phyloP scores from a whole-genome alignment of 2,329 filamentous ascomycete species.

The Verticillium nubilum region DNA sequence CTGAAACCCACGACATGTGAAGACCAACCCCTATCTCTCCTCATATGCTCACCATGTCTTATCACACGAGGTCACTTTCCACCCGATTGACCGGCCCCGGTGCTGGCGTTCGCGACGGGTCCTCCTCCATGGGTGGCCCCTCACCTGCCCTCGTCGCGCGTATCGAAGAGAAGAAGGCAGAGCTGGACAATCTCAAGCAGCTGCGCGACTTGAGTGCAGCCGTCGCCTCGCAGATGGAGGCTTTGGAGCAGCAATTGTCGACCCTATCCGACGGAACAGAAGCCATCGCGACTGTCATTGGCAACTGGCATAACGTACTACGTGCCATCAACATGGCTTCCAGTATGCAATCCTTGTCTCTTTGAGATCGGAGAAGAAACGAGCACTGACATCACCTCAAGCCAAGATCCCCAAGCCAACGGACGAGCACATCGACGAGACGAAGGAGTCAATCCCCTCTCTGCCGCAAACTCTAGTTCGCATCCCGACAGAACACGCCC shows the following conservation, averaged over 20 bases:
- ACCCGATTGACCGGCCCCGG: slow-evolving; percentile 58
- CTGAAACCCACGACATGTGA: slow-evolving; percentile 1
- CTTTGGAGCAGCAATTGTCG: slow-evolving; percentile 68
- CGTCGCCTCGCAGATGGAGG: slow-evolving; percentile 76
- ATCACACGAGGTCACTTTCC: slow-evolving; percentile 51
- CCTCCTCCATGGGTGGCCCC: slow-evolving; percentile 42
- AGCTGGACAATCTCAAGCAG: slow-evolving; percentile 73
- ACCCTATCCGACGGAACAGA: slow-evolving; percentile 80
- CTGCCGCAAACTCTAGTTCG: slow-evolving; percentile 79
- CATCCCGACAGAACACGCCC: slow-evolving; percentile 76
- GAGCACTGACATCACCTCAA: slow-evolving; percentile 24
- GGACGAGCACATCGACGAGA: slow-evolving; percentile 31
- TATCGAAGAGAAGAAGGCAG: slow-evolving; percentile 80
- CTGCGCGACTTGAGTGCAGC: slow-evolving; percentile 73
- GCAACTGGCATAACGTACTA: slow-evolving; percentile 85
- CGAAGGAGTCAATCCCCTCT: slow-evolving; percentile 23
- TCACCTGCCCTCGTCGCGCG: slow-evolving; percentile 67
- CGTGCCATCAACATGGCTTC: slow-evolving; percentile 83
- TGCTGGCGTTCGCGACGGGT: slow-evolving; percentile 41
- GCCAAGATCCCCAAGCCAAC: slow-evolving; percentile 65
- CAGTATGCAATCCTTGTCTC: slow-evolving; percentile 42
- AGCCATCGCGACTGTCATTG: slow-evolving; percentile 77
- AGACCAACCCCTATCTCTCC: slow-evolving; percentile 7
- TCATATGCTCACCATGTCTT: slow-evolving; percentile 40
- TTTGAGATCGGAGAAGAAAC: background rate